Evolutionary conservation across 202 grass and related monocot genomes (phyloP), one percentile per base, ranked within the genome.

Genomic region (Panicum hallii): DNA sequence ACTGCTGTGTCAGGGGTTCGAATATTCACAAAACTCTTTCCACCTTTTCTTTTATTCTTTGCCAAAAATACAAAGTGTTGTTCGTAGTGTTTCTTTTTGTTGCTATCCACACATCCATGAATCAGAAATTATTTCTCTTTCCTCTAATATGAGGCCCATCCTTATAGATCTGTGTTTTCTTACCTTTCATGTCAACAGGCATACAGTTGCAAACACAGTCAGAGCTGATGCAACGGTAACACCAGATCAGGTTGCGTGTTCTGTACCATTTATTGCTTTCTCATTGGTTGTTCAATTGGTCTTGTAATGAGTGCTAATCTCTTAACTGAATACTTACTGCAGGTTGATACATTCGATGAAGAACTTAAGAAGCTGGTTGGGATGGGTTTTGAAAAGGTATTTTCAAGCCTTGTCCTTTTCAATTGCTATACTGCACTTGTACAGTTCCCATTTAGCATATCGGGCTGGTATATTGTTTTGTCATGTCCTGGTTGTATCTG

Each of bases 301-400:
- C 84, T 72, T 60, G 26, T 55, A 75, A 87, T 41, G 23, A 19
- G 15, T 45, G 8, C 70, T 89, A 63, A 14, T 4, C 11, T 6
- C 26, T 87, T 40, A 79, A 46, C 82, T 44, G 68, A 61, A 73
- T 71, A 84, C 79, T 79, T 30, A 85, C 40, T 89, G 41, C 83
- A 99, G 96, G 80, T 43, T 91, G 96, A 96, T 92, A 90, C 64
- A 86, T 99, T 99, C 87, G 96, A 99, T 68, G 93, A 99, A 90
- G 96, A 99, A 71, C 93, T 96, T 49, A 91, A 92, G 82, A 99
- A 92, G 64, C 81, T 99, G 28, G 86, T 96, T 83, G 86, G 67
- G 58, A 96, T 99, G 96, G 96, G 93, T 9, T 99, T 99, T 87
- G 93, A 99, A 75, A 99, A 94, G 96, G 96, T 93, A 91, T 69